These are phyloP conservation scores for Boletus vermiculosoides DNA, from an alignment of 768 basidiomycete species.

Conservation along the genomic window DNA sequence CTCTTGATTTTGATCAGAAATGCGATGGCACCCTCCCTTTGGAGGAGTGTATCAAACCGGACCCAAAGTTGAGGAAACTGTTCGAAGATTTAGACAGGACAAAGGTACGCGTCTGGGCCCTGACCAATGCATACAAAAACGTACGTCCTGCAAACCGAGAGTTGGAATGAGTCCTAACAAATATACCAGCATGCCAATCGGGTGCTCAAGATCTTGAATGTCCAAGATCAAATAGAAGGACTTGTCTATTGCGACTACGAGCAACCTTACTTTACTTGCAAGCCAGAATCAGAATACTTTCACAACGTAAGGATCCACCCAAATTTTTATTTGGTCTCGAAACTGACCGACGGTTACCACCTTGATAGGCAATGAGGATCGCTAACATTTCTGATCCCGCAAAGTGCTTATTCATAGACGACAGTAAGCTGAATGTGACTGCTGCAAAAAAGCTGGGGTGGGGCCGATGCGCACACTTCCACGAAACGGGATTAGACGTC, in stretches of 20 bases:
- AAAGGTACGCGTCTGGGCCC: slow-evolving; percentile 78
- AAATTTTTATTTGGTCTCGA: background rate
- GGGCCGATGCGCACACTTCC: slow-evolving; percentile 74
- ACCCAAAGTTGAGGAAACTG: slow-evolving; percentile 60
- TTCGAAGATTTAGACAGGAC: slow-evolving; percentile 76
- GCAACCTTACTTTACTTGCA: slow-evolving; percentile 67
- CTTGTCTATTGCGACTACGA: slow-evolving; percentile 79
- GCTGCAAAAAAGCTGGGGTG: slow-evolving; percentile 67
- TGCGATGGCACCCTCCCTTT: slow-evolving; percentile 84
- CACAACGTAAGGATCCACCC: slow-evolving; percentile 41
- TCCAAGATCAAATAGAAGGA: slow-evolving; percentile 72
- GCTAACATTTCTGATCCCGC: slow-evolving; percentile 62
- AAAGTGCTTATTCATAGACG: slow-evolving; percentile 79
- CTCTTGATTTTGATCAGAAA: slow-evolving; percentile 78
- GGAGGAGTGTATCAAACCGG: slow-evolving; percentile 71
- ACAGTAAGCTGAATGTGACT: slow-evolving; percentile 66
- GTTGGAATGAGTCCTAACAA: slow-evolving; percentile 5
- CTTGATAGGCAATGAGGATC: slow-evolving; percentile 57
- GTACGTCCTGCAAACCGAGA: slow-evolving; percentile 40
- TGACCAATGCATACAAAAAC: slow-evolving; percentile 80
- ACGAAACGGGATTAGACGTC: slow-evolving; percentile 60
- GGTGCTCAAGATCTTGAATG: slow-evolving; percentile 68
- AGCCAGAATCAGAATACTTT: slow-evolving; percentile 77
- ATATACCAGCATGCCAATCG: slow-evolving; percentile 69
- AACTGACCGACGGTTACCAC: background rate